Conservation (phyloP, 2,329 filamentous ascomycete genomes). For the Calonectria leucothoes region DNA sequence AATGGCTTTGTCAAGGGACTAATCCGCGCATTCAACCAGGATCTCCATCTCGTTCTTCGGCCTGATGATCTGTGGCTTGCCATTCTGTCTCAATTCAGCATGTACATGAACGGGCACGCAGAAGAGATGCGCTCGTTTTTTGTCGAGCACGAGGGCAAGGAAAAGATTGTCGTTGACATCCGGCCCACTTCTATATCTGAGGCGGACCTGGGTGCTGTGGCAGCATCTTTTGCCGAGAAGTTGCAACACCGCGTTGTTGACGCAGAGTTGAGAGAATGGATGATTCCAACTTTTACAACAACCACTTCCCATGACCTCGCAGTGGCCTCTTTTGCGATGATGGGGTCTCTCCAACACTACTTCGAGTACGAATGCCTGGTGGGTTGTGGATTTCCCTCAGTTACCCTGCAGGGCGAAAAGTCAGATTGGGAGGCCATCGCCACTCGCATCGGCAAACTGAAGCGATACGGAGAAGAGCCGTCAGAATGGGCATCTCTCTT, state of each 20-base stretch:
- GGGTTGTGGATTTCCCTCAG: neutral
- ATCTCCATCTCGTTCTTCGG: neutral
- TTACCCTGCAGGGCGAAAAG: neutral
- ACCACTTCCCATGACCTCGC: neutral
- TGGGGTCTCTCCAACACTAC: neutral
- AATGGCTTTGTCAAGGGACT: neutral
- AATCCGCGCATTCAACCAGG: neutral
- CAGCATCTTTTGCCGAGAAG: neutral
- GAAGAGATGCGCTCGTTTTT: conserved; percentile 1
- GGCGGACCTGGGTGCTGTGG: neutral
- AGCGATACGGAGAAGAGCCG: neutral
- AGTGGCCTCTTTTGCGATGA: neutral
- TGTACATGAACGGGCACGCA: neutral
- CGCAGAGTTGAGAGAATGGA: neutral
- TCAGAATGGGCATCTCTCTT: neutral
- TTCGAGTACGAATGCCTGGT: neutral
- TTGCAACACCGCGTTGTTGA: neutral
- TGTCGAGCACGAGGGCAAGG: neutral
- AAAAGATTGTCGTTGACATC: neutral
- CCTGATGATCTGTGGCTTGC: conserved; percentile 5
- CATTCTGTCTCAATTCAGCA: neutral
- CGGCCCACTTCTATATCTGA: neutral
- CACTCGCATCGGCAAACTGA: neutral
- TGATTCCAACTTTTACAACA: neutral
- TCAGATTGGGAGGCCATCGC: neutral